Evolutionary conservation across 2,329 filamentous ascomycete species (phyloP).

Genomic region (Arthrobotrys musiformis): DNA sequence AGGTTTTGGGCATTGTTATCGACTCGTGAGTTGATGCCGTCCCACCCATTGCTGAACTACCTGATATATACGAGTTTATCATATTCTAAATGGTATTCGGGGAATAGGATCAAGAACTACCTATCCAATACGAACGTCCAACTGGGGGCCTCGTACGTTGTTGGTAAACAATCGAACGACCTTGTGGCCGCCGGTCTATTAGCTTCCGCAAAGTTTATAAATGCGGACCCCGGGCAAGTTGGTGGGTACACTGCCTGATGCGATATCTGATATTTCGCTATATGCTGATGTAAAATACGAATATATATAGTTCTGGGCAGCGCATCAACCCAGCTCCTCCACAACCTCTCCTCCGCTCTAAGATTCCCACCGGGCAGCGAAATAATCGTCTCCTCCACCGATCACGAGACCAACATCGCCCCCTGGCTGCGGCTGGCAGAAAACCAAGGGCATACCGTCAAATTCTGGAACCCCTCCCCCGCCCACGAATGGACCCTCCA

Average conservation of each 20-base stretch:
- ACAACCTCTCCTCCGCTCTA: constrained; percentile 73
- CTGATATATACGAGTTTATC: too few species aligned
- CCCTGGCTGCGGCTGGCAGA: constrained; percentile 77
- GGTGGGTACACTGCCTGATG: too few species aligned
- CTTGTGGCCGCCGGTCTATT: constrained; percentile 71
- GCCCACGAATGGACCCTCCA: constrained; percentile 60
- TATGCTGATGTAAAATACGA: not conserved
- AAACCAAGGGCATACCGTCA: constrained; percentile 71
- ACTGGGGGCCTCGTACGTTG: constrained; percentile 75
- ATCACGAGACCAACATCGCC: constrained; percentile 81
- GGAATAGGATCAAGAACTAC: constrained; percentile 72
- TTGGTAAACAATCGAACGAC: constrained; percentile 70
- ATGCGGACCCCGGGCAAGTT: constrained; percentile 74
- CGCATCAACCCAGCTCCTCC: constrained; percentile 80
- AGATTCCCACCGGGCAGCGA: constrained; percentile 65
- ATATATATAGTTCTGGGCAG: constrained; percentile 71
- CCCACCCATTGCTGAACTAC: too few species aligned
- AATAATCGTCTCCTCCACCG: constrained; percentile 76
- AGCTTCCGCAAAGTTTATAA: constrained; percentile 77
- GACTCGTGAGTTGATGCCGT: constrained; percentile 73
- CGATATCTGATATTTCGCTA: constrained; percentile 42
- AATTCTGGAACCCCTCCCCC: constrained; percentile 74
- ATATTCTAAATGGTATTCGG: too few species aligned
- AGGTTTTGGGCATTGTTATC: constrained; percentile 74
- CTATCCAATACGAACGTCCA: constrained; percentile 77